Evolutionary conservation across 2,329 filamentous ascomycete species (phyloP).

Genomic region (Plectosphaerella cucumerina): DNA sequence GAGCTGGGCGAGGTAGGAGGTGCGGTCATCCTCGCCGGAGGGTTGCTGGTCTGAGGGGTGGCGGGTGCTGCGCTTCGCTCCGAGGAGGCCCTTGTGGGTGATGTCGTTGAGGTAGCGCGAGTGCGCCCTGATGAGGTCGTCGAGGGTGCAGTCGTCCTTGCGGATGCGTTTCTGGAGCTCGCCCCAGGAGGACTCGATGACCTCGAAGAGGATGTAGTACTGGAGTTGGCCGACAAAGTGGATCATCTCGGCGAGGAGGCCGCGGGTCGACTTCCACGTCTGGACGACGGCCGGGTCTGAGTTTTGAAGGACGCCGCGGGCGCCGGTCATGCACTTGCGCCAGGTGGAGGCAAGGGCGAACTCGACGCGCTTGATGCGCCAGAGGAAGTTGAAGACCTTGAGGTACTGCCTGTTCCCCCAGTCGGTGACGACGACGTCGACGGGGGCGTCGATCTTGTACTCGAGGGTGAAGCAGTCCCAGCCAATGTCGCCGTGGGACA

Average conservation of each 20-base stretch:
- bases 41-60: slow-evolving; percentile 26
- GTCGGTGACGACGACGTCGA: slow-evolving; percentile 94
- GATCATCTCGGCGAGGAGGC: slow-evolving; percentile 93
- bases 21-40: slow-evolving; percentile 59
- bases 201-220: slow-evolving; percentile 98
- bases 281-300: slow-evolving; percentile 63
- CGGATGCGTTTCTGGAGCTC: slow-evolving; percentile 78
- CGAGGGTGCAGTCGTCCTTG: slow-evolving; percentile 83
- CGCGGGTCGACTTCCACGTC: slow-evolving; percentile 88
- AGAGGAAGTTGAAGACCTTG: slow-evolving; percentile 98
- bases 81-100: slow-evolving; percentile 91
- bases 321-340: slow-evolving; percentile 93
- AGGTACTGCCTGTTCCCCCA: slow-evolving; percentile 96
- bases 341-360: slow-evolving; percentile 88
- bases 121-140: slow-evolving; percentile 92
- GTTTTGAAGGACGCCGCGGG: slow-evolving; percentile 81
- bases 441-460: slow-evolving; percentile 95
- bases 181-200: slow-evolving; percentile 95
- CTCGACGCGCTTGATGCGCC: slow-evolving; percentile 96
- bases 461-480: slow-evolving; percentile 99
- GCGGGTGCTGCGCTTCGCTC: slow-evolving; percentile 55
- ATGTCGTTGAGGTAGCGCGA: slow-evolving; percentile 88
- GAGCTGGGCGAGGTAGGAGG: slow-evolving; percentile 83
- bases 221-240: slow-evolving; percentile 96
- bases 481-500: slow-evolving; percentile 93